Percentiles rank a stretch among this genome's conserved stretches.
These are phyloP conservation scores for Acer yangbiense DNA, from an alignment of 345 rosid genomes.

Conservation along the genomic window DNA sequence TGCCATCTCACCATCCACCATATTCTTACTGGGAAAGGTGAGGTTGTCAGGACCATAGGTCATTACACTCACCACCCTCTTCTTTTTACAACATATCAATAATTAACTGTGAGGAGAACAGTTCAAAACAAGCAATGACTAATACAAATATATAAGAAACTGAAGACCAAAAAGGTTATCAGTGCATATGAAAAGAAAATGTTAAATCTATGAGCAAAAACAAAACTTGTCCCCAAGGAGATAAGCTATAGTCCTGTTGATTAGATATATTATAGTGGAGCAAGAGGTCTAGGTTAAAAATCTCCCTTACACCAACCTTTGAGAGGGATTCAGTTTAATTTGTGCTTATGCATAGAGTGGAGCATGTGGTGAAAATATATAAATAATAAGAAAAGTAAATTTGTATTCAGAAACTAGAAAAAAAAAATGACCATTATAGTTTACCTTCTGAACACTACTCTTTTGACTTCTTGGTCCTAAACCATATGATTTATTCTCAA, in stretches of 20 bases:
- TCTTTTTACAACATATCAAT: neutral
- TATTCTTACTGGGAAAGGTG: neutral
- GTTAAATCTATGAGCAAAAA: neutral
- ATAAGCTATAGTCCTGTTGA: neutral
- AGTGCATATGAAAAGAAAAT: slow-evolving; percentile 5
- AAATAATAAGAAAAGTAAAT: too few species aligned
- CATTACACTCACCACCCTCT: neutral
- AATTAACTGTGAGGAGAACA: neutral
- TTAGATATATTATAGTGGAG: neutral
- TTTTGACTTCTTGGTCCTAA: slow-evolving; percentile 57
- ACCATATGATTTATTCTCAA: slow-evolving; percentile 58
- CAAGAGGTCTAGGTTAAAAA: neutral
- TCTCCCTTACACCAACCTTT: neutral
- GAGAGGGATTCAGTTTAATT: neutral
- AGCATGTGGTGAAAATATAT: neutral
- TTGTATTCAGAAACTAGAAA: neutral
- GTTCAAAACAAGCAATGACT: neutral
- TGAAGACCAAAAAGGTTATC: neutral
- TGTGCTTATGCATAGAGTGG: neutral
- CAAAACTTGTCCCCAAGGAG: neutral
- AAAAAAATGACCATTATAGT: neutral
- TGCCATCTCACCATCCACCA: neutral
- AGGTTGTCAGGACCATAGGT: neutral
- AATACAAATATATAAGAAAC: neutral
- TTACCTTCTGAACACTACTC: slow-evolving; percentile 64